Base-by-base conservation (phyloP, 495 filamentous ascomycete genomes). In the Amniculicola lignicola region DNA sequence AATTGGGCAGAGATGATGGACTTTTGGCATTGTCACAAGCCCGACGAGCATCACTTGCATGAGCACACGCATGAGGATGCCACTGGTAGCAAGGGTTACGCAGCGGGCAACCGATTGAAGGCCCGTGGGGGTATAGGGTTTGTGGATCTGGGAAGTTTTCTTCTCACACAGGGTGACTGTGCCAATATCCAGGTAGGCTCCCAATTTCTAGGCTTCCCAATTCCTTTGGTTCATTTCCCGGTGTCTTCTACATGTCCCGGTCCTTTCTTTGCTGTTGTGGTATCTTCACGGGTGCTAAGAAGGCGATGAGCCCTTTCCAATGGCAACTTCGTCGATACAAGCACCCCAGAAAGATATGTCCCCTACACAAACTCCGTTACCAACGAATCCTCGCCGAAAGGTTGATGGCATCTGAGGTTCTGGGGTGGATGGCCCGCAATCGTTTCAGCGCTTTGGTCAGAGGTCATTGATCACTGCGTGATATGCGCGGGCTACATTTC, bases 1-100 rank as follows among this genome's bases (percentile, higher is more conserved):
- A 93, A 95, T 63, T 99, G 93, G 93, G 93, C 92, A 1, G 93
- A 99, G 70, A 96, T 97, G 94, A 99, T 99, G 93, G 93, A 99
- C 67, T 95, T 96, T 62, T 99, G 93, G 93, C 93, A 99, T 70
- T 99, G 93, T 67, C 93, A 98, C 69, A 97, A 96, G 66, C 93
- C 71, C 7, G 51, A 67, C 38, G 63, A 64, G 35, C 59, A 69
- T 10, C 61, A 70, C 35, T 25, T 49, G 16, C 90, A 37, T 44
- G 41, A 46, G 9, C 55, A 64, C 29, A 54, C 40, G 3, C 61
- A 62, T 19, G 43, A 64, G 9, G 72, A 82, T 50, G 72, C 73
- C 4, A 72, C 78, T 31, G 67, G 70, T 21, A 70, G 75, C 0
- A 86, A 86, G 65, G 89, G 86, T 0, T 95, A 93, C 67, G 85